These are phyloP conservation scores for Fusarium pseudocircinatum DNA, from an alignment of 2,329 filamentous ascomycete genomes.

Conservation along the genomic window DNA sequence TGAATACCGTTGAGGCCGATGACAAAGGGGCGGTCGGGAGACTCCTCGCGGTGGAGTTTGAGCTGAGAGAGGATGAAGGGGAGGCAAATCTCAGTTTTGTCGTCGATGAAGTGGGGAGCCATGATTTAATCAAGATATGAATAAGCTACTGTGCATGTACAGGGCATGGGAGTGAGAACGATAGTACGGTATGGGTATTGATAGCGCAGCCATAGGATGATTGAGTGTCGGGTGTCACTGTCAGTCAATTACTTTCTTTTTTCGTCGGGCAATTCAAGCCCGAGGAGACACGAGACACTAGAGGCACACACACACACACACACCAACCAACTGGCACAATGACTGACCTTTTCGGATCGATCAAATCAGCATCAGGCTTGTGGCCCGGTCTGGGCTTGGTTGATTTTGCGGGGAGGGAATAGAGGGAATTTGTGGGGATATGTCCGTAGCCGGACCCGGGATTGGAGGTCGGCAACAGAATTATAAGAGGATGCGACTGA, in stretches of 20 bases:
- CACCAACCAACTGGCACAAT: not conserved
- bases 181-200: constrained; percentile 3
- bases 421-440: constrained; percentile 31
- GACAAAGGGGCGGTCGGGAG: constrained; percentile 71
- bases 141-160: constrained; percentile 5
- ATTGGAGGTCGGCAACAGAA: constrained; percentile 31
- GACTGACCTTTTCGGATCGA: constrained; percentile 6
- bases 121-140: constrained; percentile 33
- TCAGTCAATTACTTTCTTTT: constrained; percentile 26
- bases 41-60: constrained; percentile 54
- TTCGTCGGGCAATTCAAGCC: constrained; percentile 30
- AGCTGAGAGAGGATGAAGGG: constrained; percentile 77
- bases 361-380: constrained; percentile 21
- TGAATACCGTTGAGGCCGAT: constrained; percentile 92
- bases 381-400: constrained; percentile 20
- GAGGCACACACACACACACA: not conserved
- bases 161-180: constrained; percentile 13
- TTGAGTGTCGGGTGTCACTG: constrained; percentile 10
- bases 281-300: constrained; percentile 28
- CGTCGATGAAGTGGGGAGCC: constrained; percentile 67
- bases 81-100: constrained; percentile 81
- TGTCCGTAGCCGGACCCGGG: constrained; percentile 33
- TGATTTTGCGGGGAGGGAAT: constrained; percentile 31
- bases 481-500: not conserved
- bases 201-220: constrained; percentile 24